A percentile compares a stretch with the other conserved stretches of the same genome.
Conservation (phyloP, 768 basidiomycete species). For the Cytidiella melzeri region DNA sequence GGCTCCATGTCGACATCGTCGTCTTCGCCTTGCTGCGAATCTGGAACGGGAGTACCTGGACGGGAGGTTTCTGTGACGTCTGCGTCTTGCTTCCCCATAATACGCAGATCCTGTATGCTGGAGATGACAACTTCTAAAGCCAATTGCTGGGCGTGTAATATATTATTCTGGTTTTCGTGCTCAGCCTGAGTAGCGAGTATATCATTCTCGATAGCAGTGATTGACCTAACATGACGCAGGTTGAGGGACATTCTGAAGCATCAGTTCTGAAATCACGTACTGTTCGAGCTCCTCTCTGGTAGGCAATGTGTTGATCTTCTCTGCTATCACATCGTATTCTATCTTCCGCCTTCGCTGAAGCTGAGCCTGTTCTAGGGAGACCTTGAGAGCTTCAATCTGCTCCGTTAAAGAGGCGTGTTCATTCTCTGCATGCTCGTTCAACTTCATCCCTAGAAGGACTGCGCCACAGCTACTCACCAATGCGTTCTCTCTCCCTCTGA, state of each 20-base stretch:
- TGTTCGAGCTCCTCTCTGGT: conserved; percentile 69
- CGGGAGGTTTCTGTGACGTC: conserved; percentile 39
- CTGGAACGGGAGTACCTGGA: conserved; percentile 45
- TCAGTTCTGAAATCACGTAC: conserved; percentile 37
- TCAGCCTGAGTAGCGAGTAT: conserved; percentile 69
- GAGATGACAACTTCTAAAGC: conserved; percentile 61
- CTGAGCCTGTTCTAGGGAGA: conserved; percentile 72
- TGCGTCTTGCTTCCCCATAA: conserved; percentile 59
- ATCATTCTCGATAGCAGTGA: conserved; percentile 66
- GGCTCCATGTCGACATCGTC: conserved; percentile 19
- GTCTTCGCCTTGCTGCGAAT: conserved; percentile 19
- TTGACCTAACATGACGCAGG: conserved; percentile 40
- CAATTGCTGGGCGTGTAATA: conserved; percentile 60
- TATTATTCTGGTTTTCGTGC: conserved; percentile 65
- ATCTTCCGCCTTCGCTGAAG: conserved; percentile 71
- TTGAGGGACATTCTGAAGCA: background rate
- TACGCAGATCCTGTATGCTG: conserved; percentile 54
- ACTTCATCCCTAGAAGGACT: background rate
- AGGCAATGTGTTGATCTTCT: conserved; percentile 75
- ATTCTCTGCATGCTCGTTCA: conserved; percentile 39
- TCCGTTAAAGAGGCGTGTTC: conserved; percentile 61
- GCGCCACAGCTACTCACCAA: conserved; percentile 45
- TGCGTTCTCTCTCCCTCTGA: conserved; percentile 60
- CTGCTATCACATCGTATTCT: conserved; percentile 80
- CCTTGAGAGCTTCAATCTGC: conserved; percentile 77